Percentiles rank a stretch among this genome's conserved stretches.
phyloP scores from a whole-genome alignment of 176 grass and related monocot species.

The Dendrocalamus sinicus region DNA sequence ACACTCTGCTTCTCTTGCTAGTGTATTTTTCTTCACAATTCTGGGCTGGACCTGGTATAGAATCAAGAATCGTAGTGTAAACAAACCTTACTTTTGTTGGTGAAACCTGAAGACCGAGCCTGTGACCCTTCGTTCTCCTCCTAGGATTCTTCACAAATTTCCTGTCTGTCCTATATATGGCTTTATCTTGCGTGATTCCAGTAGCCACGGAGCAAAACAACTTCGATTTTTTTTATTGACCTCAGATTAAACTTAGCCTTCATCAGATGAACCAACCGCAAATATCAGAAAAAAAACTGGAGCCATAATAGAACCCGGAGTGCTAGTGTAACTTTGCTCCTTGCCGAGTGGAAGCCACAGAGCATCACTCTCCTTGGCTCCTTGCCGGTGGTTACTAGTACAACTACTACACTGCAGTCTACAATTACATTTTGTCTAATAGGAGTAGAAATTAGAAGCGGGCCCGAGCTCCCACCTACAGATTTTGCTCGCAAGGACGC shows the following conservation, averaged over 20 bases:
- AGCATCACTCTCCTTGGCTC: not conserved
- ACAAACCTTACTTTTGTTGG: not conserved
- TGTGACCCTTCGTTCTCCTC: not conserved
- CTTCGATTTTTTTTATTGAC: not conserved
- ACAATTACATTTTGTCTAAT: too few species aligned
- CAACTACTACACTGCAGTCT: too few species aligned
- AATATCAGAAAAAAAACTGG: not conserved
- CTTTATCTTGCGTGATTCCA: not conserved
- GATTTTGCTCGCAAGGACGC: not conserved
- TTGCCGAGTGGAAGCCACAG: not conserved
- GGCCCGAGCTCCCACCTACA: not conserved
- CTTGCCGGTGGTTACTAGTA: too few species aligned
- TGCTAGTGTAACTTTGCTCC: not conserved
- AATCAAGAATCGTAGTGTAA: not conserved
- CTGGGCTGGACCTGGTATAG: not conserved
- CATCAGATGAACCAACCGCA: not conserved
- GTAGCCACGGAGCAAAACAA: not conserved
- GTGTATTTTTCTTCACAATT: not conserved
- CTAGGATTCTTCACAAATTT: not conserved
- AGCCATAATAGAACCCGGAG: not conserved
- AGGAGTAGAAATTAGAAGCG: not conserved
- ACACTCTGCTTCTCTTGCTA: not conserved
- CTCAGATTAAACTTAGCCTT: not conserved
- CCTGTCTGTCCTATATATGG: not conserved
- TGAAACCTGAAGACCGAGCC: not conserved